Evolutionary conservation across 495 filamentous ascomycete species (phyloP).

Genomic region (Lepidopterella palustris): DNA sequence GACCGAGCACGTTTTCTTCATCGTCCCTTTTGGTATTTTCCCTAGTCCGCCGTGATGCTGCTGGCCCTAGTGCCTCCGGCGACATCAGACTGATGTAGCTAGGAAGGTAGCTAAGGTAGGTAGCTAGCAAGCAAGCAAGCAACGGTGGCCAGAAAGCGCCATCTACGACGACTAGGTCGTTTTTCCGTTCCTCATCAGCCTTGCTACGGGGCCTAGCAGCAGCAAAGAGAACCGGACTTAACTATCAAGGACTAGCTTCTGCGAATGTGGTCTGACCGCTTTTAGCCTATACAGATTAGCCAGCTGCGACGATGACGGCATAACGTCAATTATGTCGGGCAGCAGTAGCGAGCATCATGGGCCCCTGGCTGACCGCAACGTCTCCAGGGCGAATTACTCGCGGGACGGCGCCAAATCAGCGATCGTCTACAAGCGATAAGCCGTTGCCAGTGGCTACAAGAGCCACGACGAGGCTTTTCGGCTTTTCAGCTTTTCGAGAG

Average conservation of each 20-base stretch:
- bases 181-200: background rate
- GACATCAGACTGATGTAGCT: background rate
- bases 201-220: background rate
- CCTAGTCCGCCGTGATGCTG: background rate
- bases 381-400: conserved; percentile 3
- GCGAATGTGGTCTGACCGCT: too few species aligned
- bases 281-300: too few species aligned
- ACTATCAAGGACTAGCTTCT: too few species aligned
- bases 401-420: conserved; percentile 1
- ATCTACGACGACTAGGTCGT: too few species aligned
- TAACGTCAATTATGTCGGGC: conserved; percentile 14
- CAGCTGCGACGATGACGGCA: conserved; percentile 2
- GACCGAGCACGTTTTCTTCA: background rate
- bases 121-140: too few species aligned
- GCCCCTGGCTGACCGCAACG: conserved; percentile 3
- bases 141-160: too few species aligned
- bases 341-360: conserved; percentile 5
- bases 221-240: background rate
- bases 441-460: background rate
- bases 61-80: background rate
- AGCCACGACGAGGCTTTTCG: too few species aligned
- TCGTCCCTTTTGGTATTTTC: background rate
- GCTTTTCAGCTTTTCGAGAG: too few species aligned
- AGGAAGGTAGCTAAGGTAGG: too few species aligned
- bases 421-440: conserved; percentile 3